Conservation (phyloP, 306 rosid genomes). For the Spatholobus suberectus region DNA sequence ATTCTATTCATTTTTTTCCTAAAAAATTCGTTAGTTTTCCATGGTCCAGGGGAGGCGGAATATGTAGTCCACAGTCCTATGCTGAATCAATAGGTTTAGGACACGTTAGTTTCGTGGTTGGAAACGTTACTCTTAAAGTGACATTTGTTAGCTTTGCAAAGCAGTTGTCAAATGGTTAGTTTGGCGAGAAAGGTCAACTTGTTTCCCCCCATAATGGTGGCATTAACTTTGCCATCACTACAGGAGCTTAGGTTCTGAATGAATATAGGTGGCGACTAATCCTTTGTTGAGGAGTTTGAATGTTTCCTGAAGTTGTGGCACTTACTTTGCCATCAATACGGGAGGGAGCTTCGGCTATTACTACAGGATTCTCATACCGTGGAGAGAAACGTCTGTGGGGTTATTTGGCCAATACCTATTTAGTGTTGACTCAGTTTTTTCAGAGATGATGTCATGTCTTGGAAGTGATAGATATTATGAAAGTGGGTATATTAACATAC, state of each 20-base stretch:
- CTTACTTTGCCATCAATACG: constrained; percentile 3
- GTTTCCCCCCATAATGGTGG: constrained; percentile 9
- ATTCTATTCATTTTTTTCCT: not conserved
- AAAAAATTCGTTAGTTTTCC: not conserved
- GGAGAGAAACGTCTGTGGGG: not conserved
- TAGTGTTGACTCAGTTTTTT: not conserved
- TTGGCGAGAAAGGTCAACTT: no score
- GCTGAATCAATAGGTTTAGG: no score
- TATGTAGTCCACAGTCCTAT: no score
- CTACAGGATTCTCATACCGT: not conserved
- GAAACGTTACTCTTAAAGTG: not conserved
- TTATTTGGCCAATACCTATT: not conserved
- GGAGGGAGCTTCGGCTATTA: no score
- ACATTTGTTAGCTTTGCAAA: not conserved
- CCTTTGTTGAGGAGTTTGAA: not conserved
- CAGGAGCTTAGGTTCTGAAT: not conserved
- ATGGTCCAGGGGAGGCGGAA: not conserved
- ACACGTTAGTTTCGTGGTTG: not conserved
- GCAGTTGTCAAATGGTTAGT: not conserved
- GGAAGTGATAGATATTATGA: not conserved
- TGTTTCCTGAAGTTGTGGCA: constrained; percentile 22
- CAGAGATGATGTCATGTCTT: not conserved
- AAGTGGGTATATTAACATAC: not conserved
- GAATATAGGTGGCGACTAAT: not conserved
- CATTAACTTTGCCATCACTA: constrained; percentile 1